These are phyloP conservation scores for Penicillium oxalicum DNA, from an alignment of 2,329 filamentous ascomycete genomes.

Conservation along the genomic window DNA sequence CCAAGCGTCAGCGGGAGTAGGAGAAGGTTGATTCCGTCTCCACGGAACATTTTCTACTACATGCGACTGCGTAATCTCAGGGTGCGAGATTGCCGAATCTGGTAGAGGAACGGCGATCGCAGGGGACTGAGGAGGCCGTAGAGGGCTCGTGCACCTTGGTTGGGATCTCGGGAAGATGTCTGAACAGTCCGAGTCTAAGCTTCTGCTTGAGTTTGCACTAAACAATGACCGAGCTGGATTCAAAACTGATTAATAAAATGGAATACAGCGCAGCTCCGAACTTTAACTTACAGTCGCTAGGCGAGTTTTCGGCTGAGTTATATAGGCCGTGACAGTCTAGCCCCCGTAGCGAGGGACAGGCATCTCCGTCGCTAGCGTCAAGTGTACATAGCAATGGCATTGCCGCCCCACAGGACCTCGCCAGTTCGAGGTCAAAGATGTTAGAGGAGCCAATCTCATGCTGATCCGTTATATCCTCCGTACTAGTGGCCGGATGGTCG, in stretches of 20 bases:
- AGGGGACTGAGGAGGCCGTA: not conserved
- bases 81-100: not conserved
- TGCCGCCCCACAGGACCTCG: not conserved
- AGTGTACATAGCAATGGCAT: not conserved
- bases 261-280: not conserved
- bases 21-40: not conserved
- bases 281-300: constrained; percentile 1
- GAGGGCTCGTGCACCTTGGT: not conserved
- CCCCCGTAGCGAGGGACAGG: not conserved
- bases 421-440: constrained; percentile 1
- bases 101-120: not conserved
- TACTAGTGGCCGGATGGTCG: not conserved
- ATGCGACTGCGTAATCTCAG: not conserved
- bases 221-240: not conserved
- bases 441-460: not conserved
- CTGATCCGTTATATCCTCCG: not conserved
- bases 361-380: not conserved
- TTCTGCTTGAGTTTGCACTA: not conserved
- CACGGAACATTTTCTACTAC: not conserved
- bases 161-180: constrained; percentile 1
- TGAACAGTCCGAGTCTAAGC: not conserved
- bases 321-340: not conserved
- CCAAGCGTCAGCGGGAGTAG: not conserved
- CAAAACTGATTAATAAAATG: not conserved
- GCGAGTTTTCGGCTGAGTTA: not conserved